Base-by-base conservation (phyloP, 371 early-diverging fungal species). In the Blakeslea trispora region DNA sequence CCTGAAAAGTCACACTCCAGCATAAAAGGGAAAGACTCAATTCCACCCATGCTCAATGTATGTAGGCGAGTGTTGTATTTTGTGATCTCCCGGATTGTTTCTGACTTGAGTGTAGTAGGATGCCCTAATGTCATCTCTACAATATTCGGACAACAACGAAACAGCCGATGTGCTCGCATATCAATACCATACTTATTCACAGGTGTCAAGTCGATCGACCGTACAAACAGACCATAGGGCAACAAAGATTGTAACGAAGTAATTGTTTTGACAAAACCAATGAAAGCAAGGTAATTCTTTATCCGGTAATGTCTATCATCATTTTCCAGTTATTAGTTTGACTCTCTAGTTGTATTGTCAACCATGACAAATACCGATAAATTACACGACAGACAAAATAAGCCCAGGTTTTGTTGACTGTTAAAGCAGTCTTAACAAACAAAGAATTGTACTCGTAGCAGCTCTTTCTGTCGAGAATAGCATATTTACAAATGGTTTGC, bases 1-100 rank as follows among this genome's bases (percentile, higher is more conserved):
- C 51, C 45, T 3, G 58, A 58, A 45, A 58, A 58, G 37, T 58
- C 40, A 22, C 58, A 51, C 6, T 58, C 58, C 17, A 57, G 19
- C 58, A 58, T 58, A 22, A 58, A 58, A 1, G 51, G 58, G 23
- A 45, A 51, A 5, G 58, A 58, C 15, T 58, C 58, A 15, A 58
- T 50, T 13, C 58, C 58, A 28, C 58, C 58, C 58, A 58, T 57
- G 28, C 31, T 50, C 11, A 57, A 18, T 13, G 58, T 57, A 34
- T 58, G 58, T 3, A 58, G 34, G 21, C 21, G 42, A 24, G 43
- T 19, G 9, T 58, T 58, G 45, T 58, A 58, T 39, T 45, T 45
- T 17, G 58, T 23, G 5, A 58, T 58, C 32, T 51, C 51, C 24
- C 39, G 58, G 18, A 58, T 58, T 1, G 51, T 58, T 21, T 58